phyloP scores from a whole-genome alignment of 2,329 filamentous ascomycete species.

The Venturia carpophila region DNA sequence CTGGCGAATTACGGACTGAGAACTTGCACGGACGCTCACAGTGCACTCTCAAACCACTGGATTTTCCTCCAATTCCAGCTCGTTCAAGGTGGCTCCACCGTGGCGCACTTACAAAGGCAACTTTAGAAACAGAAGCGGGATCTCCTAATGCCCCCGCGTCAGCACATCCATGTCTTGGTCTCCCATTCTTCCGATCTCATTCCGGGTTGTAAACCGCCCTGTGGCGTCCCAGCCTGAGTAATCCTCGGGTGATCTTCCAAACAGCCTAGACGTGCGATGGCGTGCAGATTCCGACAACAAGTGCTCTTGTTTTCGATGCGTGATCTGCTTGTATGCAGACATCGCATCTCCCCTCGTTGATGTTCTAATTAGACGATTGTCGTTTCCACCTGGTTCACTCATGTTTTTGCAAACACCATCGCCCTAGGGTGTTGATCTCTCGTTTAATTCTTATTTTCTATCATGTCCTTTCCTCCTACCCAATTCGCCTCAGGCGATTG shows the following conservation, averaged over 20 bases:
- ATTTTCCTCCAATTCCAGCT: background rate
- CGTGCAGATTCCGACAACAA: background rate
- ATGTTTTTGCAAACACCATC: background rate
- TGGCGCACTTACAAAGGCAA: constrained; percentile 2
- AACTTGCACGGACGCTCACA: background rate
- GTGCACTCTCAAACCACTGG: background rate
- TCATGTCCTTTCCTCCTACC: constrained; percentile 7
- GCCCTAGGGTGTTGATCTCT: background rate
- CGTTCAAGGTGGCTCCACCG: background rate
- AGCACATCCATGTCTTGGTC: background rate
- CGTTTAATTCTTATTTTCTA: background rate
- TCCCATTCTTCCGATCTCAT: constrained; percentile 6
- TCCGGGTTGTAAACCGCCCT: background rate
- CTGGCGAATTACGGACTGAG: background rate
- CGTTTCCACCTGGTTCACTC: constrained; percentile 18
- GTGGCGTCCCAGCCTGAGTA: constrained; percentile 4
- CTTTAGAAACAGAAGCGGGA: constrained; percentile 4
- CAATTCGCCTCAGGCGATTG: constrained; percentile 5
- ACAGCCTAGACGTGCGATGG: background rate
- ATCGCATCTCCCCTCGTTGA: background rate
- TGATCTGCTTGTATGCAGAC: constrained; percentile 2
- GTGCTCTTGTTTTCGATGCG: background rate
- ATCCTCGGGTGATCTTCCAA: background rate
- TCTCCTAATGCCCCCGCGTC: background rate
- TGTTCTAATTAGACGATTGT: background rate